These are phyloP conservation scores for Synchytrium microbalum DNA, from an alignment of 371 early-diverging fungal genomes.

Conservation along the genomic window DNA sequence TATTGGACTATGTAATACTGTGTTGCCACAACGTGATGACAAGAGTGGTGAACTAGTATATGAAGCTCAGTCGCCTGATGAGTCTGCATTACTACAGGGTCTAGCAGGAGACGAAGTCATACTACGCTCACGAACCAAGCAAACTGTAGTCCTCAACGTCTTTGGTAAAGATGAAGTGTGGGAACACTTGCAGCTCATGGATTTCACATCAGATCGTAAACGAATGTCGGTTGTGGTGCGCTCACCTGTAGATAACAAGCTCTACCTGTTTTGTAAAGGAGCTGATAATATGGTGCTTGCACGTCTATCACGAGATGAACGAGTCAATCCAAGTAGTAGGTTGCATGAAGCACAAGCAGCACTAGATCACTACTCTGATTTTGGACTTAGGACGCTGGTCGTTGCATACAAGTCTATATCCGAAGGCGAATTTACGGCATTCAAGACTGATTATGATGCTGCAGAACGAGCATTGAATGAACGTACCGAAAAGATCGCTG, in stretches of 20 bases:
- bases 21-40: neutral
- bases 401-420: slow-evolving; percentile 82
- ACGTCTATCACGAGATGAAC: slow-evolving; percentile 14
- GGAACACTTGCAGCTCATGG: slow-evolving; percentile 88
- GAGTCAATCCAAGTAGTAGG: slow-evolving; percentile 4
- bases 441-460: slow-evolving; percentile 35
- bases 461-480: slow-evolving; percentile 27
- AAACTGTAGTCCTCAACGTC: slow-evolving; percentile 2
- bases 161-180: slow-evolving; percentile 26
- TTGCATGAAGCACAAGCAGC: slow-evolving; percentile 17
- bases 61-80: slow-evolving; percentile 99
- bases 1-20: neutral
- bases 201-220: slow-evolving; percentile 97
- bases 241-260: neutral
- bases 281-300: slow-evolving; percentile 49
- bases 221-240: slow-evolving; percentile 98
- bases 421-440: slow-evolving; percentile 63
- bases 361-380: slow-evolving; percentile 21
- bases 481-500: slow-evolving; percentile 26
- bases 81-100: slow-evolving; percentile 97
- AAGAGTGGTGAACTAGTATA: slow-evolving; percentile 44
- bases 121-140: slow-evolving; percentile 43
- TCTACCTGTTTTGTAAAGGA: slow-evolving; percentile 46
- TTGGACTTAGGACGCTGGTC: slow-evolving; percentile 95
- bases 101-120: slow-evolving; percentile 68